Evolutionary conservation across 495 filamentous ascomycete genomes (phyloP), one percentile per base, ranked within the genome.

Genomic region (Niebla homalea): DNA sequence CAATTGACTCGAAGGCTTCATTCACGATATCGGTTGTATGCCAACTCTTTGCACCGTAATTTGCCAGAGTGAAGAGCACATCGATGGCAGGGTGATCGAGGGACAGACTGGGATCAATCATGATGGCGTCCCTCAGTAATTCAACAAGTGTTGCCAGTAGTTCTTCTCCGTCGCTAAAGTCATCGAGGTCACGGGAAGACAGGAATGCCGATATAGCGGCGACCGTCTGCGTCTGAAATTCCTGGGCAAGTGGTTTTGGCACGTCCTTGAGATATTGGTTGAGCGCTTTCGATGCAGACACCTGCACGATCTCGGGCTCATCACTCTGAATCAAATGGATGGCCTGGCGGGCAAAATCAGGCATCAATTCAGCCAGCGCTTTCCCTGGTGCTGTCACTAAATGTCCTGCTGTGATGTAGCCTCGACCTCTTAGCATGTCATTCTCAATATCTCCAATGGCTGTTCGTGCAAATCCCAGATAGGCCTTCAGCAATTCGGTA

Each of bases 1-100:
- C 81, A 52, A 95, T 80, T 36, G 89, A 84, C 65, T 95, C 89
- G 59, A 98, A 94, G 0, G 87, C 80, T 63, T 97, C 93, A 49
- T 77, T 84, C 15, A 95, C 83, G 18, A 94, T 72, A 68, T 83
- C 75, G 1, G 79, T 81, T 36, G 94, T 70, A 62, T 94, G 86
- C 71, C 87, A 90, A 66, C 92, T 96, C 29, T 75, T 77, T 0
- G 89, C 85, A 19, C 88, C 89, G 59, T 87, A 83, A 61, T 83
- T 88, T 37, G 86, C 92, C 55, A 98, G 75, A 36, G 80, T 79
- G 65, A 98, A 96, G 32, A 97, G 77, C 29, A 95, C 70, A 60
- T 96, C 86, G 21, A 96, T 70, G 22, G 85, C 83, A 36, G 73
- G 68, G 32, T 80, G 77, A 16, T 77, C 79, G 51, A 95, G 69